These are phyloP conservation scores for Phanerochaete sordida DNA, from an alignment of 768 basidiomycete species.

Conservation along the genomic window DNA sequence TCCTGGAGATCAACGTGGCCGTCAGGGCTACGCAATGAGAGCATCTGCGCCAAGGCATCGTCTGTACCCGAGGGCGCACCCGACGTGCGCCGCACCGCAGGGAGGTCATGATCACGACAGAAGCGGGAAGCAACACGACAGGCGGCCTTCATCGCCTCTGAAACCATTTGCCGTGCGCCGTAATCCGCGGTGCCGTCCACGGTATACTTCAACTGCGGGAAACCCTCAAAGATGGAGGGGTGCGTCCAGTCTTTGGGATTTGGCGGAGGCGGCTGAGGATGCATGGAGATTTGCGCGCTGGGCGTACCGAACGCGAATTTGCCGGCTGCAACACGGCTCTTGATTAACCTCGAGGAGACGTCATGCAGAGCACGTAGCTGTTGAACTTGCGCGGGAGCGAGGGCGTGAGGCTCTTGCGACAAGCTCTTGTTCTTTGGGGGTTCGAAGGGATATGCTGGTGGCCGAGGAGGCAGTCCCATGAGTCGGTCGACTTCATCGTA, in stretches of 20 bases:
- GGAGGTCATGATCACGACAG: constrained; percentile 53
- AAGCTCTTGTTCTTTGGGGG: background rate
- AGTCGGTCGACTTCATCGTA: constrained; percentile 67
- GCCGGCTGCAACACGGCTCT: constrained; percentile 14
- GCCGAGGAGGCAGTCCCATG: constrained; percentile 28
- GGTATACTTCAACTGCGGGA: constrained; percentile 46
- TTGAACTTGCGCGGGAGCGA: background rate
- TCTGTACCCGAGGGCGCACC: constrained; percentile 29
- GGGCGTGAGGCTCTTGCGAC: constrained; percentile 15
- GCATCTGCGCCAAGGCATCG: constrained; percentile 35
- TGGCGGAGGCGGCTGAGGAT: constrained; percentile 25
- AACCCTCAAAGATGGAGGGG: constrained; percentile 36
- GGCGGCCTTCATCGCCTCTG: constrained; percentile 82
- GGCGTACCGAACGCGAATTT: constrained; percentile 24
- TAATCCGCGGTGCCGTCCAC: constrained; percentile 28
- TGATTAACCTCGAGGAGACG: constrained; percentile 7
- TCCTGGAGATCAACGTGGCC: constrained; percentile 41
- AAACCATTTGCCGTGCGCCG: constrained; percentile 55
- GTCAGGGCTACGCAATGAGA: constrained; percentile 43
- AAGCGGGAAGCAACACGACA: constrained; percentile 74
- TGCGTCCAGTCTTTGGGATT: background rate
- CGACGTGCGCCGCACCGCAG: constrained; percentile 55
- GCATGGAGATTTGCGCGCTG: constrained; percentile 24
- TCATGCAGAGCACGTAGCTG: background rate
- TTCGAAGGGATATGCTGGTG: background rate